Evolutionary conservation across 208 protist genomes (phyloP), one percentile per base, ranked within the genome.

Genomic region (Trypanosoma lewisi): DNA sequence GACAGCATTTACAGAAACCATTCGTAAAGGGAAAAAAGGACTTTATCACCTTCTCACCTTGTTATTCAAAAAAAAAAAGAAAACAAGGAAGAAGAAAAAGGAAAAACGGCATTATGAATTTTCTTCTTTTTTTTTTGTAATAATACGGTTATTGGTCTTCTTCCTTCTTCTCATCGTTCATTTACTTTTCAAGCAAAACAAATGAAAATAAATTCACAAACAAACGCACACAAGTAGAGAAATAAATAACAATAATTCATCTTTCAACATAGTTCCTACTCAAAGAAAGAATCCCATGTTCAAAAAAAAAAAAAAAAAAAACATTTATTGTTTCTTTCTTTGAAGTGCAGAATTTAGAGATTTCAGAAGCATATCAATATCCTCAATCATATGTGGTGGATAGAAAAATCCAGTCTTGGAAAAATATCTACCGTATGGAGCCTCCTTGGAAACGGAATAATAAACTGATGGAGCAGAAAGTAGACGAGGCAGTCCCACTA

Each of bases 401-500:
- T 75, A 94, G 59, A 94, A 84, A 41, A 76, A 84, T 1, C 88
- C 88, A 11, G 69, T 77, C 2, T 73, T 81, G 19, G 63, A 67
- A 67, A 94, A 94, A 73, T 87, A 94, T 63, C 82, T 72, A 19
- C 81, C 76, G 51, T 81, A 88, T 28, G 73, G 67, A 12, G 87
- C 71, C 19, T 67, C 79, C 33, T 80, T 85, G 31, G 80, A 73
- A 9, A 78, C 70, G 12, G 63, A 72, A 47, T 63, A 64, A 47
- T 82, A 78, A 39, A 84, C 59, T 25, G 36, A 23, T 23, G 76
- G 56, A 31, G 66, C 23, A 5, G 53, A 30, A 54, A 88, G 81
- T 0, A 78, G 45, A 31, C 53, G 67, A n/a, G 57, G 49, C 1
- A 51, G 42, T 12, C 75, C 81, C 17, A 89, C 62, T 27, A 93